A percentile compares a stretch with the other conserved stretches of the same genome.
Evolutionary conservation across 257 asterid genomes (phyloP).

Genomic region (Nicotiana obtusifolia): DNA sequence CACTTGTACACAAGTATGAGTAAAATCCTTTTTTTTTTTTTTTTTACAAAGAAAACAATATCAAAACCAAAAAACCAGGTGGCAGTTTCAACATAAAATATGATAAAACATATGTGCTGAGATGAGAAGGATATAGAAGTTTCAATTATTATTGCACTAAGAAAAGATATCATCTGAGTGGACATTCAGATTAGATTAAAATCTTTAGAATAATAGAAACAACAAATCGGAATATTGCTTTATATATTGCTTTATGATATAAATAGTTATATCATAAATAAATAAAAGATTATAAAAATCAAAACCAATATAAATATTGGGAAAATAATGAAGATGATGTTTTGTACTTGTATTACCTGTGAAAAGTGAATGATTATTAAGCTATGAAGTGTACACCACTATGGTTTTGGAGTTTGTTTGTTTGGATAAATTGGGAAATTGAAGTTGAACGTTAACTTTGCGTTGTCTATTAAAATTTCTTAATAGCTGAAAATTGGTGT

Average conservation of each 20-base stretch:
- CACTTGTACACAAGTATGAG: not conserved
- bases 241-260: not conserved
- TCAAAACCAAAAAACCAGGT: not conserved
- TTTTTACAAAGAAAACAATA: too few species aligned
- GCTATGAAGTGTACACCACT: slow-evolving; percentile 14
- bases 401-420: not conserved
- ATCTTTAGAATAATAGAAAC: not conserved
- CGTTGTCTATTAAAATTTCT: not conserved
- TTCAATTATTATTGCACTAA: not conserved
- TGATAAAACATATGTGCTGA: not conserved
- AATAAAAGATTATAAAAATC: not conserved
- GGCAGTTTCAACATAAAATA: not conserved
- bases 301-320: not conserved
- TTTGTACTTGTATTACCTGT: not conserved
- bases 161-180: not conserved
- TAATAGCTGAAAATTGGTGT: not conserved
- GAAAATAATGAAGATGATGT: not conserved
- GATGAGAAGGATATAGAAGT: not conserved
- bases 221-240: not conserved
- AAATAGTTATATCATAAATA: not conserved
- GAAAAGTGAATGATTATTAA: not conserved
- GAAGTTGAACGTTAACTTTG: not conserved
- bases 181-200: not conserved
- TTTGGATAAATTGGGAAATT: not conserved
- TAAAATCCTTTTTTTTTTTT: too few species aligned